Percentiles rank a stretch among this genome's conserved stretches.
Evolutionary conservation across 345 rosid species (phyloP).

Genomic region (Populus euphratica): DNA sequence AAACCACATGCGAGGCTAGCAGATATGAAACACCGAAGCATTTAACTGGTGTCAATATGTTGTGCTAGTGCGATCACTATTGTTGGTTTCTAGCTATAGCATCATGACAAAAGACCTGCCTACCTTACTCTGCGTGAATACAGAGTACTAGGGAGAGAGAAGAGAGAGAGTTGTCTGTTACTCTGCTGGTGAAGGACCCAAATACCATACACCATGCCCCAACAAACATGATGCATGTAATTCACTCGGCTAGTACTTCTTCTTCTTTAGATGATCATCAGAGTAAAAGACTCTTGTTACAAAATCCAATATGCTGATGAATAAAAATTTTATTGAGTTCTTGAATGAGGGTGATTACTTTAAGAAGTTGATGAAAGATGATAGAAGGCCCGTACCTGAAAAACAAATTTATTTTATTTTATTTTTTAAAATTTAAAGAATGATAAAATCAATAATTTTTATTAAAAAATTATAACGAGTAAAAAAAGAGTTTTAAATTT

Average conservation of each 20-base stretch:
- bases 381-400: no score
- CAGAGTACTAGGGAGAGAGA: background rate
- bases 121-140: constrained; percentile 6
- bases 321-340: no score
- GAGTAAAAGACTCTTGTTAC: no score
- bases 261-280: no score
- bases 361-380: background rate
- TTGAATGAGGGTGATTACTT: background rate
- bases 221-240: no score
- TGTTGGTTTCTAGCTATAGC: constrained; percentile 4
- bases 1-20: constrained; percentile 29
- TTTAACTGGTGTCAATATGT: constrained; percentile 4
- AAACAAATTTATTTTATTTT: no score
- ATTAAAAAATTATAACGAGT: no score
- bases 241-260: no score
- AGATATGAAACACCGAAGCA: background rate
- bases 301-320: background rate
- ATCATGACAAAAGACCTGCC: constrained; percentile 28
- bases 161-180: background rate
- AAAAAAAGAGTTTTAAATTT: no score
- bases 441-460: no score
- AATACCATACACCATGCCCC: background rate
- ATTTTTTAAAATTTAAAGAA: no score
- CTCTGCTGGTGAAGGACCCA: background rate
- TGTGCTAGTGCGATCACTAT: constrained; percentile 11